Conservation (phyloP, 768 basidiomycete genomes). For the Tricholomella constricta region DNA sequence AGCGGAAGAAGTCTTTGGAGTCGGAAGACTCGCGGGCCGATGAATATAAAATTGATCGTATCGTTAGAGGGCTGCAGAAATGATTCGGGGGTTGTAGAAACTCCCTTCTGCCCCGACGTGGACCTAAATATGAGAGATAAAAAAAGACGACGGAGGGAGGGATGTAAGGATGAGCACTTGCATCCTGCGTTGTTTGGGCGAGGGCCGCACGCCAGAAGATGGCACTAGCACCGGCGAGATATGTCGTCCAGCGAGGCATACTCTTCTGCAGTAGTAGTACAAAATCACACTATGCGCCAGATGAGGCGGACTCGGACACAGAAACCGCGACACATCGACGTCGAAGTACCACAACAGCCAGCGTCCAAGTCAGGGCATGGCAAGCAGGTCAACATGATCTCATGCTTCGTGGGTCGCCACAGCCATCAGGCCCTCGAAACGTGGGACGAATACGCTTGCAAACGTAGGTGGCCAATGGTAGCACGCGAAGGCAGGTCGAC, state of each 20-base stretch:
- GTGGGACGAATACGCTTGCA: not conserved
- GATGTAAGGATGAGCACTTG: constrained; percentile 1
- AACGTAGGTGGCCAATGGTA: not conserved
- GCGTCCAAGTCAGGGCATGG: constrained; percentile 6
- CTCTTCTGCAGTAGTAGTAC: not conserved
- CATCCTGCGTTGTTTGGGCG: constrained; percentile 13
- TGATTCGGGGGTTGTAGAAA: constrained; percentile 37
- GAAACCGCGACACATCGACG: too few species aligned
- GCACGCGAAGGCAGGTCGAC: not conserved
- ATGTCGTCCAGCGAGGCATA: constrained; percentile 8
- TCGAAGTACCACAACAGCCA: not conserved
- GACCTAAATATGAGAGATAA: constrained; percentile 26
- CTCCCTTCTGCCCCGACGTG: constrained; percentile 40
- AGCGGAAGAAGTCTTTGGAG: too few species aligned
- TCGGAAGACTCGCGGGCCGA: constrained; percentile 32
- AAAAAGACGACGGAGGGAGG: not conserved
- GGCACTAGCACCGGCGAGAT: too few species aligned
- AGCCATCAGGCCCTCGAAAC: constrained; percentile 6
- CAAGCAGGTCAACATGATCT: not conserved
- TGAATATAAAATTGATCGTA: constrained; percentile 40
- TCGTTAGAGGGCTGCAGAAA: constrained; percentile 36
- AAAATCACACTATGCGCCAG: too few species aligned
- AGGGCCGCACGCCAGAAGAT: not conserved
- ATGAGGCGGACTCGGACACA: too few species aligned
- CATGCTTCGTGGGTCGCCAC: not conserved